Percentiles rank a stretch among this genome's conserved stretches.
Evolutionary conservation across 78 protist species (phyloP).

Genomic region (Dictyostelium intermedium): DNA sequence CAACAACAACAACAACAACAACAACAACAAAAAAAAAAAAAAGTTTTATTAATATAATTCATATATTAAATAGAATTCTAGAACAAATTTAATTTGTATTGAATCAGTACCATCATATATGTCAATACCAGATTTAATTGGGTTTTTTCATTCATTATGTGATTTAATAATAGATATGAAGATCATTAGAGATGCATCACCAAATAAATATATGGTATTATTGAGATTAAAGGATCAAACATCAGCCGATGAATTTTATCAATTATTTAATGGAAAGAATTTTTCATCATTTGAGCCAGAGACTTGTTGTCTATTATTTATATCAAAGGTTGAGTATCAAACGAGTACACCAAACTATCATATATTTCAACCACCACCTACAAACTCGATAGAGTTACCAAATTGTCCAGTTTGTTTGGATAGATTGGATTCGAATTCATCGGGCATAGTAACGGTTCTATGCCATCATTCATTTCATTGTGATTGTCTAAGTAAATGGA

Average conservation of each 20-base stretch:
- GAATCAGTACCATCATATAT: slow-evolving; percentile 77
- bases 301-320: slow-evolving; percentile 53
- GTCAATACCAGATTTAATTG: slow-evolving; percentile 72
- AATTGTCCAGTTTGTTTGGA: slow-evolving; percentile 96
- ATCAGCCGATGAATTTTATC: slow-evolving; percentile 78
- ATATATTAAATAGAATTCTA: slow-evolving; percentile 7
- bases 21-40: neutral
- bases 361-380: slow-evolving; percentile 54
- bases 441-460: slow-evolving; percentile 88
- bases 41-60: neutral
- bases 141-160: neutral
- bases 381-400: slow-evolving; percentile 82
- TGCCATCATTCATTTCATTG: slow-evolving; percentile 96
- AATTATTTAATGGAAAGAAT: slow-evolving; percentile 75
- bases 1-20: neutral
- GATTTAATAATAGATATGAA: slow-evolving; percentile 57
- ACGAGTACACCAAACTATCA: slow-evolving; percentile 35
- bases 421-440: slow-evolving; percentile 84
- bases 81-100: slow-evolving; percentile 61
- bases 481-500: slow-evolving; percentile 63
- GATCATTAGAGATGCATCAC: slow-evolving; percentile 79
- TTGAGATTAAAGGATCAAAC: slow-evolving; percentile 27
- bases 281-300: slow-evolving; percentile 86
- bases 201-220: slow-evolving; percentile 86
- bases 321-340: slow-evolving; percentile 44